These are phyloP conservation scores for Glaciozyma antarctica DNA, from an alignment of 768 basidiomycete genomes.

Conservation along the genomic window DNA sequence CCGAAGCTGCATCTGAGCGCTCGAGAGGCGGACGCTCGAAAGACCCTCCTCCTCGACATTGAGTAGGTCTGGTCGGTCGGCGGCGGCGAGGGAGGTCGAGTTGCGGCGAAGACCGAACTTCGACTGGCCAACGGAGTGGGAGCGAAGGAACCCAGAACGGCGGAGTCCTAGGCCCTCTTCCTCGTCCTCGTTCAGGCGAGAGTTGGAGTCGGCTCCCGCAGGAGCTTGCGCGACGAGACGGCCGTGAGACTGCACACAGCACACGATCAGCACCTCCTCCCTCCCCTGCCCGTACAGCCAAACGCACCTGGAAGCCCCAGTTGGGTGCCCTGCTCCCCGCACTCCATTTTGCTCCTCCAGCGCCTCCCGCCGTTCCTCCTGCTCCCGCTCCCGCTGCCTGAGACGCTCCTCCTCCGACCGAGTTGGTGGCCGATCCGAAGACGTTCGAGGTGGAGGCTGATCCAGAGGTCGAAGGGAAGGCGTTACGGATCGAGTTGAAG, in stretches of 20 bases:
- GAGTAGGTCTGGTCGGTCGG: conserved; percentile 10
- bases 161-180: conserved; percentile 11
- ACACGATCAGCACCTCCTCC: neutral
- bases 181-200: conserved; percentile 16
- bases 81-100: neutral
- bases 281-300: no score
- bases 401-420: neutral
- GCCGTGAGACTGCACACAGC: neutral
- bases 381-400: neutral
- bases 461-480: conserved; percentile 24
- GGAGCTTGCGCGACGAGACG: conserved; percentile 1
- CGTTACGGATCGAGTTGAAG: conserved; percentile 21
- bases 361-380: conserved; percentile 7
- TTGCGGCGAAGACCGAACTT: neutral
- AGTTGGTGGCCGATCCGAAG: conserved; percentile 16
- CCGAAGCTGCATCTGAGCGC: conserved; percentile 23
- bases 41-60: conserved; percentile 23
- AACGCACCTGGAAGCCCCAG: conserved; percentile 27
- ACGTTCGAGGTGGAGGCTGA: conserved; percentile 13
- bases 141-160: neutral
- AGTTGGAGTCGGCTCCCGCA: conserved; percentile 5
- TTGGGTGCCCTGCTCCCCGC: conserved; percentile 21
- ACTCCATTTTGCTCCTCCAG: conserved; percentile 15
- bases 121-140: neutral
- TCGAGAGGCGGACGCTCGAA: conserved; percentile 12